Evolutionary conservation across 768 basidiomycete species (phyloP).

Genomic region (Pleurotus sapidus): DNA sequence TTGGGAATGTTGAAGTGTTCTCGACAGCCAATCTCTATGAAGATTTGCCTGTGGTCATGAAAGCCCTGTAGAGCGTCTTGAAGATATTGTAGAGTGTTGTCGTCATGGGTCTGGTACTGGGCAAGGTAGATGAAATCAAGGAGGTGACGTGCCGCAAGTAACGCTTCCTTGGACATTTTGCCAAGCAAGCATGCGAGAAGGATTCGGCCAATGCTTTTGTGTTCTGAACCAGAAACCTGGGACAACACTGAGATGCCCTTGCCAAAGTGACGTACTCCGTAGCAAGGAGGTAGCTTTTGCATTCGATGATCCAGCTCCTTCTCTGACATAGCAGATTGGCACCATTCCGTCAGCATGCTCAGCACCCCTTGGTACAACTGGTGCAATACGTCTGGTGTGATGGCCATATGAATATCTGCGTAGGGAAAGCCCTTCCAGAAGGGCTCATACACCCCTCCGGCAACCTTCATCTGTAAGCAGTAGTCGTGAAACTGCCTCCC

Average conservation of each 20-base stretch:
- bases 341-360: constrained; percentile 40
- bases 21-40: constrained; percentile 15
- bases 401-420: constrained; percentile 33
- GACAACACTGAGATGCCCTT: constrained; percentile 34
- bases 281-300: constrained; percentile 24
- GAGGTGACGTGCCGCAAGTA: constrained; percentile 20
- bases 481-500: background rate
- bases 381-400: constrained; percentile 48
- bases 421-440: constrained; percentile 42
- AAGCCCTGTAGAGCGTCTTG: constrained; percentile 21
- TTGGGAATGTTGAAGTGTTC: constrained; percentile 9
- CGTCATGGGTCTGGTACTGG: constrained; percentile 21
- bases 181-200: constrained; percentile 24
- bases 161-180: constrained; percentile 7
- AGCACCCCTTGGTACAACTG: constrained; percentile 47
- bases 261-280: constrained; percentile 28
- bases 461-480: background rate
- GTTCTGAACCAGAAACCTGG: constrained; percentile 36
- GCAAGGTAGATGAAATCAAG: constrained; percentile 33
- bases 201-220: constrained; percentile 25
- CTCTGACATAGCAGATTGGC: constrained; percentile 15
- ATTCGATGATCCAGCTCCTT: constrained; percentile 36
- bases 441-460: constrained; percentile 15
- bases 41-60: constrained; percentile 25
- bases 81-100: constrained; percentile 20